phyloP scores from a whole-genome alignment of 768 basidiomycete species.

The Kondoa subrosea region DNA sequence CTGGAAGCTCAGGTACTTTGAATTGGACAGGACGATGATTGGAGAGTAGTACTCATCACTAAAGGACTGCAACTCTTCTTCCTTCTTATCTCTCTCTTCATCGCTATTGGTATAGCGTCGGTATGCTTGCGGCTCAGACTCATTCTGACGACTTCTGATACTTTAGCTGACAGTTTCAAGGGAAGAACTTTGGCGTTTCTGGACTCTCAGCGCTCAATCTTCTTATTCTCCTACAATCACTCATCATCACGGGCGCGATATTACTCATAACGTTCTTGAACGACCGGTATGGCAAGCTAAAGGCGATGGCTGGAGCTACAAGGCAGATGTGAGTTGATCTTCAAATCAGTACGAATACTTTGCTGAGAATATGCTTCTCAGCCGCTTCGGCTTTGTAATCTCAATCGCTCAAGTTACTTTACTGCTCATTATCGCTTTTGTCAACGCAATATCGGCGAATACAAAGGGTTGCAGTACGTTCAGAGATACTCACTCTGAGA shows the following conservation, averaged over 20 bases:
- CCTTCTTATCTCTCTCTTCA: slow-evolving; percentile 19
- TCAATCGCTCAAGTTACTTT: slow-evolving; percentile 9
- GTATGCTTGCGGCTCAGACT: not conserved
- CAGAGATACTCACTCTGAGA: not conserved
- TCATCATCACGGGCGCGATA: slow-evolving; percentile 17
- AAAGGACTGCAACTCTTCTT: slow-evolving; percentile 14
- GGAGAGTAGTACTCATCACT: not conserved
- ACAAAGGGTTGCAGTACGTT: slow-evolving; percentile 25
- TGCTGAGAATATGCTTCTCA: not conserved
- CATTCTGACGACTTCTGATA: slow-evolving; percentile 3
- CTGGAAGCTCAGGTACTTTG: too few species aligned
- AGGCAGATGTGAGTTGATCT: slow-evolving; percentile 10
- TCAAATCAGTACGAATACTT: not conserved
- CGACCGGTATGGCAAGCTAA: slow-evolving; percentile 11
- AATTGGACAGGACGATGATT: not conserved
- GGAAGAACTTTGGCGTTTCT: not conserved
- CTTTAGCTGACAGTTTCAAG: not conserved
- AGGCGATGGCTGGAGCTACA: slow-evolving; percentile 18
- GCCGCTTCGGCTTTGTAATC: slow-evolving; percentile 20
- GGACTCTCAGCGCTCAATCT: not conserved
- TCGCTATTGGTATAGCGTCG: slow-evolving; percentile 21
- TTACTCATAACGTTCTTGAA: slow-evolving; percentile 18
- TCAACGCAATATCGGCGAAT: slow-evolving; percentile 24
- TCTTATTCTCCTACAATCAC: slow-evolving; percentile 11
- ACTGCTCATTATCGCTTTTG: slow-evolving; percentile 19